A percentile compares a stretch with the other conserved stretches of the same genome.
Evolutionary conservation across 345 rosid genomes (phyloP).

Genomic region (Acer yangbiense): DNA sequence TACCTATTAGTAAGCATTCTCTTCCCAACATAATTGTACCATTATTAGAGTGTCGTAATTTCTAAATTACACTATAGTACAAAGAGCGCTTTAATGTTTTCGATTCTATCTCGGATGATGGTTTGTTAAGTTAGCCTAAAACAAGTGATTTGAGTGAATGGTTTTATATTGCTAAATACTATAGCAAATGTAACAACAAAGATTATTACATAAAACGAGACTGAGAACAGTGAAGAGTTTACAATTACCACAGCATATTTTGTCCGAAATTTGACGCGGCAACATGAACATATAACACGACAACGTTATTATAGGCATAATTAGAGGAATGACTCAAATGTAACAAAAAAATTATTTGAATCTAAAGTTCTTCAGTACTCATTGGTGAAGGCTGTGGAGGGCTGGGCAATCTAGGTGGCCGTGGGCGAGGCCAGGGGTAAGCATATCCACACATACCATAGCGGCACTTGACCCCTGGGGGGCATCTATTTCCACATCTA

Average conservation of each 20-base stretch:
- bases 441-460: slow-evolving; percentile 70
- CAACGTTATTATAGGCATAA: no score
- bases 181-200: no score
- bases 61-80: background rate
- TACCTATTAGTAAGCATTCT: slow-evolving; percentile 44
- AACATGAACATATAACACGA: no score
- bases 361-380: background rate
- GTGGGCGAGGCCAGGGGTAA: slow-evolving; percentile 10
- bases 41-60: no score
- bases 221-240: background rate
- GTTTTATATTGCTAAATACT: no score
- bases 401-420: background rate
- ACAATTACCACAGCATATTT: background rate
- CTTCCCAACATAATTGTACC: no score
- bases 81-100: background rate
- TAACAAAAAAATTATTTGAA: background rate
- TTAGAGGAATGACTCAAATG: background rate
- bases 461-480: slow-evolving; percentile 29
- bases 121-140: no score
- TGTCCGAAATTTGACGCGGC: background rate
- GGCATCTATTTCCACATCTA: slow-evolving; percentile 48
- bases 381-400: slow-evolving; percentile 5
- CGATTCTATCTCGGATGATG: background rate
- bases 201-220: no score
- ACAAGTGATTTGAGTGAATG: background rate